Evolutionary conservation across 1,284 basidiomycete genomes (phyloP), one percentile per base, ranked within the genome.

Genomic region (Leccinum solheimii): DNA sequence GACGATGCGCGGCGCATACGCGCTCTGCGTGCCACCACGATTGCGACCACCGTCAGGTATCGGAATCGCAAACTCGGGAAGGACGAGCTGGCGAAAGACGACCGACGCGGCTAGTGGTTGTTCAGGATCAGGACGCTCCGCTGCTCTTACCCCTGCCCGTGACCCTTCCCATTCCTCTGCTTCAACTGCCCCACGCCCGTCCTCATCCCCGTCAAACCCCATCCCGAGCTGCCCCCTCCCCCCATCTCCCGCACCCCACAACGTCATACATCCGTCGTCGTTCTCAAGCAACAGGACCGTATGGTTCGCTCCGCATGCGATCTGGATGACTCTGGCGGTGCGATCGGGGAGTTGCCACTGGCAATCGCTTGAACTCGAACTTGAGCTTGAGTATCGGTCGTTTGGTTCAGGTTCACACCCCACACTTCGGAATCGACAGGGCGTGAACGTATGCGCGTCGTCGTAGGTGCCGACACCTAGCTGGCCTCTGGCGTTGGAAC

Each of bases 161-260:
- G 1, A 1, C 36, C 36, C 14, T 45, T 19, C 4, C n/a, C n/a
- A n/a, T 21, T 5, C 45, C 21, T 23, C 45, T 23, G 2, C 45
- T 13, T 23, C 45, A 16, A 49, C 21, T 49, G 13, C 48, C 21
- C 6, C 21, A 23, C 10, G 0, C 43, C 21, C 45, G 45, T 48
- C 21, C 21, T 19, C 45, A 10, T 23, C 16, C 45, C 14, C 45
- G 3, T 50, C 49, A 23, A 26, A 13, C 23, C 55, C 62, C 0
- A 73, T 75, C 45, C 14, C 45, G 4, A 91, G 81, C 66, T 92
- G 90, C 0, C 88, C 88, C 57, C 72, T 77, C 4, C 75, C 67
- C 14, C 84, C 84, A 65, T 90, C 86, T 8, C 90, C 90, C 62
- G 81, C 83, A 0, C 86, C 87, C 90, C 89, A 92, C 3, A 91